Evolutionary conservation across 2,329 filamentous ascomycete genomes (phyloP).

Genomic region (Rhinocladiella similis): DNA sequence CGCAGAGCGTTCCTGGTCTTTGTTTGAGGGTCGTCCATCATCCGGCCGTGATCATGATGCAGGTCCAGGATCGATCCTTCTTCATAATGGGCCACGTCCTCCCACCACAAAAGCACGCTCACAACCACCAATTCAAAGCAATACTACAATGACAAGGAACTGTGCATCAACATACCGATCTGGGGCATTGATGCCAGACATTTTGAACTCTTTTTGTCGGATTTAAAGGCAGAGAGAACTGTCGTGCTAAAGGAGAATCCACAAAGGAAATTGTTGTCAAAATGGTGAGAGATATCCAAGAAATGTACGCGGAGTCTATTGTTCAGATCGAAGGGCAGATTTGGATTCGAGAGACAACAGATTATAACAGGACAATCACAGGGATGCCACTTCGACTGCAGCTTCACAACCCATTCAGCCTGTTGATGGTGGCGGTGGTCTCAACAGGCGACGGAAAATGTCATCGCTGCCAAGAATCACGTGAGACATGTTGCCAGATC

Average conservation of each 20-base stretch:
- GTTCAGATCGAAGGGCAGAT: neutral
- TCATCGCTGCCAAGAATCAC: neutral
- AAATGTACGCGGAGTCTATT: neutral
- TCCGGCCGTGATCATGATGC: too few species aligned
- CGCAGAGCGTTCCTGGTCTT: too few species aligned
- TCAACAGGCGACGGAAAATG: neutral
- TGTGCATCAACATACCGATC: slow-evolving; percentile 25
- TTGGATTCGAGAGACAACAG: neutral
- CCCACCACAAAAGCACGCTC: too few species aligned
- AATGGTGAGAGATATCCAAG: neutral
- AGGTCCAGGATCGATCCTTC: too few species aligned
- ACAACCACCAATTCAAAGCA: too few species aligned
- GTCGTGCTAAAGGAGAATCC: neutral
- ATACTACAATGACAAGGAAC: neutral
- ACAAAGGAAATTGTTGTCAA: neutral
- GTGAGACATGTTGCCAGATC: neutral
- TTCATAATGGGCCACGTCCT: too few species aligned
- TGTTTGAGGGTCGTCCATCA: too few species aligned
- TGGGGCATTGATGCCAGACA: slow-evolving; percentile 24
- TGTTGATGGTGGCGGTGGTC: neutral
- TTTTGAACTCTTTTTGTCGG: neutral
- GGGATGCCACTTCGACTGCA: too few species aligned
- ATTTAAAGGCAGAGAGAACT: neutral
- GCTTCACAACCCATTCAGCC: neutral
- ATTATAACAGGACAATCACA: too few species aligned